Evolutionary conservation across 768 basidiomycete species (phyloP).

Genomic region (Sutorius australiensis): DNA sequence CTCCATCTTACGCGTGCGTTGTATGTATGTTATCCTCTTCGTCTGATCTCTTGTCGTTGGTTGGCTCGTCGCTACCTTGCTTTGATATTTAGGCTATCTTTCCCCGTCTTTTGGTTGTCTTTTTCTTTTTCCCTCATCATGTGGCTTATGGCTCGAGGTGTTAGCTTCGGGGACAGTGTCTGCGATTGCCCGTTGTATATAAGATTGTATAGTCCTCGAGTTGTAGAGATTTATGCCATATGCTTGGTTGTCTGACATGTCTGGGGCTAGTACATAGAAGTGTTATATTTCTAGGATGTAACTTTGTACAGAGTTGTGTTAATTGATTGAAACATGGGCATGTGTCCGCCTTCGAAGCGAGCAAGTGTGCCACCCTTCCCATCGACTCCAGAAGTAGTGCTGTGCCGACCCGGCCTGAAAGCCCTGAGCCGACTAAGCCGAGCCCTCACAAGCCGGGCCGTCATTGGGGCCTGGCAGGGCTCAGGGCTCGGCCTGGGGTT

Average conservation of each 20-base stretch:
- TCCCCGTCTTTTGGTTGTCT: neutral
- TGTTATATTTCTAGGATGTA: no score
- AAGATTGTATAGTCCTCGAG: neutral
- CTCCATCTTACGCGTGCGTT: neutral
- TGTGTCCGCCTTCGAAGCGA: no score
- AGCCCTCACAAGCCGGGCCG: no score
- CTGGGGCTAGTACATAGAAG: neutral
- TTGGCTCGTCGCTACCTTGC: neutral
- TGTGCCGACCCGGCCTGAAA: no score
- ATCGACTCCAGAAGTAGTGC: no score
- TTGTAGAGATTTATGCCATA: neutral
- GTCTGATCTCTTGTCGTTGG: neutral
- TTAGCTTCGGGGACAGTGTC: neutral
- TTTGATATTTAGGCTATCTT: neutral
- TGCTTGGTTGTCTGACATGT: neutral
- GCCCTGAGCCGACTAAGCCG: no score
- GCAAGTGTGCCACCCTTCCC: no score
- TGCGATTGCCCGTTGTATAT: neutral
- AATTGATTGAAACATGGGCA: no score
- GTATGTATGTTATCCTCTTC: constrained; percentile 2
- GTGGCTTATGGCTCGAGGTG: neutral
- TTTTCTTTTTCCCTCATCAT: neutral
- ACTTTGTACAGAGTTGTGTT: no score
- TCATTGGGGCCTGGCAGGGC: no score
- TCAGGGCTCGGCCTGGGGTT: no score